These are phyloP conservation scores for Saccharomycopsis babjevae DNA, from an alignment of 805 yeast species.

Conservation along the genomic window DNA sequence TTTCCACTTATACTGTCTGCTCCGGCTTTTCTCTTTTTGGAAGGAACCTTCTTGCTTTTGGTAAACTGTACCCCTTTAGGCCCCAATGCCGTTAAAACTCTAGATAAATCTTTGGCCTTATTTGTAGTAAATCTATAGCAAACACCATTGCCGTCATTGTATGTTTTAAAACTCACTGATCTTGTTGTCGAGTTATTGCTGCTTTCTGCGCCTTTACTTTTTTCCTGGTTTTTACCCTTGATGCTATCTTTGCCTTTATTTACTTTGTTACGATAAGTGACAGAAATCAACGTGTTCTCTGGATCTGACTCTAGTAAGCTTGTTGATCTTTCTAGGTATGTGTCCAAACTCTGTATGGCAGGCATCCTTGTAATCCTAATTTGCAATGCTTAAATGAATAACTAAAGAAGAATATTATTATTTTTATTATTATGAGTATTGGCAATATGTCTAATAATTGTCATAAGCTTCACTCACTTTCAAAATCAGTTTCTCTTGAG, in stretches of 20 bases:
- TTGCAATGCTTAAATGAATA: no score
- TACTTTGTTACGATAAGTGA: slow-evolving; percentile 27
- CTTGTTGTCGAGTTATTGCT: neutral
- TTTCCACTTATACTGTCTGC: neutral
- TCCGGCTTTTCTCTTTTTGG: neutral
- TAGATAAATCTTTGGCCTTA: slow-evolving; percentile 63
- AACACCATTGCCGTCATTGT: slow-evolving; percentile 54
- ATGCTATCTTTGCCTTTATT: slow-evolving; percentile 16
- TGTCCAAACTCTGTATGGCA: slow-evolving; percentile 24
- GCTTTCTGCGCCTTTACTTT: slow-evolving; percentile 24
- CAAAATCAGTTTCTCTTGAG: no score
- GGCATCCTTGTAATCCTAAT: slow-evolving; percentile 9
- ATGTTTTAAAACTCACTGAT: slow-evolving; percentile 45
- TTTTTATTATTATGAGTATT: no score
- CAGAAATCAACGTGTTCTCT: slow-evolving; percentile 23
- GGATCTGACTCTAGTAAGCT: slow-evolving; percentile 25
- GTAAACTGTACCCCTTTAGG: slow-evolving; percentile 46
- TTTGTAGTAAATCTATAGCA: slow-evolving; percentile 47
- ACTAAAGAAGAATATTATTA: no score
- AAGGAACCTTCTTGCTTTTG: slow-evolving; percentile 14
- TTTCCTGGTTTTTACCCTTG: slow-evolving; percentile 15
- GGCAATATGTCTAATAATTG: no score
- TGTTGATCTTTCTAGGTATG: slow-evolving; percentile 24
- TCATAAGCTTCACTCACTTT: no score
- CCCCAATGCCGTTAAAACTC: slow-evolving; percentile 64